phyloP scores from a whole-genome alignment of 495 filamentous ascomycete genomes.

The Penicillium soppii region DNA sequence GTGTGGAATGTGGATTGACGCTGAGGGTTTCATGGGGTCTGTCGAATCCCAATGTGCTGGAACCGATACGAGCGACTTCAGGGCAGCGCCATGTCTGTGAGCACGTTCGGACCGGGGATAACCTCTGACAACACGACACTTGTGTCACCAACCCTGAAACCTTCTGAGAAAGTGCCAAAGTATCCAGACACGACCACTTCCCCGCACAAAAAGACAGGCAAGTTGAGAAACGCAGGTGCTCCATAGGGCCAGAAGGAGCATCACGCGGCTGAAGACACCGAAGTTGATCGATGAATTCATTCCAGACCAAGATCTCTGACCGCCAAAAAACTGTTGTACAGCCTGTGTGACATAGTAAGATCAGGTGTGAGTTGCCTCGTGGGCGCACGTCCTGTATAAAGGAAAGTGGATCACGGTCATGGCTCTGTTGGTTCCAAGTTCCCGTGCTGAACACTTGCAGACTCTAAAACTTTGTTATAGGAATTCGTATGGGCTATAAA shows the following conservation, averaged over 20 bases:
- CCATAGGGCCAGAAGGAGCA: background rate
- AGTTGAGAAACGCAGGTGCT: background rate
- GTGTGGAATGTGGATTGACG: background rate
- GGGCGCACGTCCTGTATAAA: slow-evolving; percentile 6
- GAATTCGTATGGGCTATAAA: background rate
- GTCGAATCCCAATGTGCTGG: slow-evolving; percentile 8
- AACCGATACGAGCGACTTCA: slow-evolving; percentile 6
- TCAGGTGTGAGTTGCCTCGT: slow-evolving; percentile 8
- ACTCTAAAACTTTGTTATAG: background rate
- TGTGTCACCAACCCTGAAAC: slow-evolving; percentile 11
- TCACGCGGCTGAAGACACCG: slow-evolving; percentile 13
- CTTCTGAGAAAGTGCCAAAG: background rate
- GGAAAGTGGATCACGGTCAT: slow-evolving; percentile 1
- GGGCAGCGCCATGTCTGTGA: background rate
- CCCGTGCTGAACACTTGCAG: background rate
- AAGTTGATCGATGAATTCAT: slow-evolving; percentile 3
- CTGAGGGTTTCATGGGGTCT: slow-evolving; percentile 5
- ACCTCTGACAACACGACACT: slow-evolving; percentile 5
- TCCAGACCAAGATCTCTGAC: slow-evolving; percentile 12
- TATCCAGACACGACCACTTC: background rate
- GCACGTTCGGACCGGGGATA: slow-evolving; percentile 5
- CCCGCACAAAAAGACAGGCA: slow-evolving; percentile 6
- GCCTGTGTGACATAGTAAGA: slow-evolving; percentile 26
- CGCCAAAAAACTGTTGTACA: slow-evolving; percentile 18
- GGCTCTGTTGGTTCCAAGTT: background rate